These are phyloP conservation scores for Casuarina cunninghamiana DNA, from an alignment of 306 rosid genomes.

Conservation along the genomic window DNA sequence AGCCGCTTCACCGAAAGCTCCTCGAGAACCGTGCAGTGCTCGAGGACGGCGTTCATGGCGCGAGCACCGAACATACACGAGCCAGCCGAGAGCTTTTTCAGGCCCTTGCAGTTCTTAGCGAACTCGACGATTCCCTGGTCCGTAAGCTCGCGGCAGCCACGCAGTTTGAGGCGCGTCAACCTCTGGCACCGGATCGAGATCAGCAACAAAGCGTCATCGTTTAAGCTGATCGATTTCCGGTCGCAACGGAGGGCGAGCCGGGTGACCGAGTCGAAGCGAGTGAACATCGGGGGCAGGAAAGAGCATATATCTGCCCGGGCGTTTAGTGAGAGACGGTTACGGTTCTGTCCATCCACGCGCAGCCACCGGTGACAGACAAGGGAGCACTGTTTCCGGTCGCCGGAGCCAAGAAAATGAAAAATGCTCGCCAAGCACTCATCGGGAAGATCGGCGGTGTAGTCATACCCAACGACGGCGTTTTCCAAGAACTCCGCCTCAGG, in stretches of 20 bases:
- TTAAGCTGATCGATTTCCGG: slow-evolving; percentile 59
- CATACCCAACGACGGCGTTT: slow-evolving; percentile 9
- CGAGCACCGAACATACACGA: slow-evolving; percentile 65
- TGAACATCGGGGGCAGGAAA: slow-evolving; percentile 50
- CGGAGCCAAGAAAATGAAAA: slow-evolving; percentile 54
- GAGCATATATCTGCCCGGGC: slow-evolving; percentile 50
- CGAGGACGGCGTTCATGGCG: slow-evolving; percentile 60
- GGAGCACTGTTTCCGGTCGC: slow-evolving; percentile 62
- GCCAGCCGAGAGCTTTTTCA: slow-evolving; percentile 73
- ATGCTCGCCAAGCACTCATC: slow-evolving; percentile 65
- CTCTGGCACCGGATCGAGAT: slow-evolving; percentile 64
- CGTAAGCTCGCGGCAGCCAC: slow-evolving; percentile 65
- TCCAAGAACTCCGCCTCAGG: slow-evolving; percentile 23
- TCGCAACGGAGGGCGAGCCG: slow-evolving; percentile 70
- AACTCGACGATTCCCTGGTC: slow-evolving; percentile 55
- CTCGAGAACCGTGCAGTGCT: slow-evolving; percentile 54
- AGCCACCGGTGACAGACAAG: slow-evolving; percentile 66
- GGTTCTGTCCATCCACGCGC: slow-evolving; percentile 63
- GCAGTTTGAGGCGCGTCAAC: slow-evolving; percentile 70
- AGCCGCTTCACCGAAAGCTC: slow-evolving; percentile 80
- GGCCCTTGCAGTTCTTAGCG: slow-evolving; percentile 53
- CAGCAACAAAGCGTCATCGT: slow-evolving; percentile 56
- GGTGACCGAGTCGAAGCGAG: slow-evolving; percentile 70
- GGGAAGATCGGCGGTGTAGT: slow-evolving; percentile 56
- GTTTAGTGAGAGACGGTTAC: slow-evolving; percentile 55